phyloP scores from a whole-genome alignment of 345 rosid genomes.

The Pelargonium nanum region DNA sequence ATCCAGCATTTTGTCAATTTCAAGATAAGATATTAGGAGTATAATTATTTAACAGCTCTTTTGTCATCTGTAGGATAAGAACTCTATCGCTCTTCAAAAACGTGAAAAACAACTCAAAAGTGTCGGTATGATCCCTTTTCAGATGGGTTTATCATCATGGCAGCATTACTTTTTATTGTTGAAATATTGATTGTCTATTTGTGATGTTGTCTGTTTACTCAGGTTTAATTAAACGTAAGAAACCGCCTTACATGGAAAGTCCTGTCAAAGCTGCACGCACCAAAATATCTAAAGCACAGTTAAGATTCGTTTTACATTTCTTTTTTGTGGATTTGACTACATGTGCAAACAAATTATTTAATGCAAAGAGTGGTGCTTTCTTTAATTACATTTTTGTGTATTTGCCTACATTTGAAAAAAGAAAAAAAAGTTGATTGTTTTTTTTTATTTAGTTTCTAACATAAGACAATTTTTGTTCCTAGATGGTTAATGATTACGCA shows the following conservation, averaged over 20 bases:
- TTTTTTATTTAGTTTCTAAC: not conserved
- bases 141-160: constrained; percentile 1
- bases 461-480: not conserved
- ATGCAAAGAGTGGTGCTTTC: not conserved
- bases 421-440: not conserved
- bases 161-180: constrained; percentile 5
- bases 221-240: constrained; percentile 81
- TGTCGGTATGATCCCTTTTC: constrained; percentile 32
- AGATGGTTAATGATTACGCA: not conserved
- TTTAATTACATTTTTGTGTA: not conserved
- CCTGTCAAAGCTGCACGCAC: constrained; percentile 36
- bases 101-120: constrained; percentile 52
- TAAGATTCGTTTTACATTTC: constrained; percentile 22
- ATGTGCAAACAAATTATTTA: not conserved
- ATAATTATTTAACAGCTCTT: not conserved
- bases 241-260: constrained; percentile 32
- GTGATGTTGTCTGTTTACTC: constrained; percentile 13
- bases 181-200: constrained; percentile 8
- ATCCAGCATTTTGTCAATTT: not conserved
- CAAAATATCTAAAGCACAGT: constrained; percentile 54
- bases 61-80: constrained; percentile 38
- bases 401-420: not conserved
- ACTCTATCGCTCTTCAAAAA: constrained; percentile 28
- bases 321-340: not conserved
- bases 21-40: not conserved